Evolutionary conservation across 2,329 filamentous ascomycete species (phyloP), one percentile per base, ranked within the genome.

Genomic region (Neoarthrinium moseri): DNA sequence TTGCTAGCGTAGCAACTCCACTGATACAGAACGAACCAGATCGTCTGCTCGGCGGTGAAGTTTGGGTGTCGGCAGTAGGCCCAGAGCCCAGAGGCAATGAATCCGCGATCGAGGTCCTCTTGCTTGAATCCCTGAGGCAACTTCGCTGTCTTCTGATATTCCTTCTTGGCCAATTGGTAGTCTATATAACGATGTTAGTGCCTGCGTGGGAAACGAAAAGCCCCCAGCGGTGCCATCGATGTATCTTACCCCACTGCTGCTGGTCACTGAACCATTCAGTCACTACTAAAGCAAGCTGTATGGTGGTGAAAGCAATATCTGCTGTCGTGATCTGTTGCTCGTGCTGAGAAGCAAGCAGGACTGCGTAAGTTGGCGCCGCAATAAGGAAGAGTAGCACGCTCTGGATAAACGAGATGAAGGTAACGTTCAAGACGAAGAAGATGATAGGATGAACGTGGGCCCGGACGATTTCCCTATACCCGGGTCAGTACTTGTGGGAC

Each of bases 31-130:
- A 83, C 72, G 44, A 95, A 76, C 94, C 94, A 99, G 57, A 97
- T 83, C 23, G 83, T 75, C 69, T 97, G 94, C 69, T 99, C 94
- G 5, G 89, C 89, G 5, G 88, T 83, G 61, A 97, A 99, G 67
- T 99, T 99, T 38, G 94, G 94, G 65, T 99, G 95, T 36, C 94
- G 81, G 56, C 87, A 92, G 72, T 85, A 91, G 1, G 84, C 86
- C 86, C 89, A 99, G 6, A 99, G 74, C 0, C 94, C 94, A 4
- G 77, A 82, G 7, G 89, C 86, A 53, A 88, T 77, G 69, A 99
- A 99, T 33, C 94, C 94, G 29, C 92, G 87, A 53, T 96, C 89
- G 21, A 99, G 80, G 44, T 96, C 89, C 49, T 82, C 81, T 54
- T 85, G 82, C 1, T 75, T 77, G 65, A 78, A 91, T 18, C 70